Evolutionary conservation across 345 rosid species (phyloP), one percentile per base, ranked within the genome.

Genomic region (Excoecaria agallocha): DNA sequence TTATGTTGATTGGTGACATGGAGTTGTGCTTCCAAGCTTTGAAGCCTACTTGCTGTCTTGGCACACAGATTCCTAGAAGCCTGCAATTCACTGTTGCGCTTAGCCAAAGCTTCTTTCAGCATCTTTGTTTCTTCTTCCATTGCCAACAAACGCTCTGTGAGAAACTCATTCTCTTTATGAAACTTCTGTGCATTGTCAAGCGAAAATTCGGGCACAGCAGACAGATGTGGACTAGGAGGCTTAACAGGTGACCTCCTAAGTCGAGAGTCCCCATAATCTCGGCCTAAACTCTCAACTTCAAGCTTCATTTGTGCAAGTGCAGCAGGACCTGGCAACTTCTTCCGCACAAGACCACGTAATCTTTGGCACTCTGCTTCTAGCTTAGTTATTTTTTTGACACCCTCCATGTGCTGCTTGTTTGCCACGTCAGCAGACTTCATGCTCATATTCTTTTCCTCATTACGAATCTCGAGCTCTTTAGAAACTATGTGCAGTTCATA

Each of bases 41-140:
- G 98, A 74, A 95, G 92, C 84, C 81, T 89, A 84, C 87, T 84
- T 25, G 92, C 84, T 64, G 97, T 90, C 80, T 84, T 87, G 38
- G 96, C 96, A 80, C 97, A 95, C 66, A 90, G 84, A 71, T 91
- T 95, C 84, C 99, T 95, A 19, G 99, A 95, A 76, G 89, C 96
- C 79, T 83, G 94, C 74, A 95, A 84, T 79, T 95, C 99, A 37
- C 83, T 85, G 70, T 95, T 95, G 82, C 99, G 93, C 84, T 86
- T 89, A 19, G 98, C 93, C 84, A 95, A 82, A 69, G 96, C 97
- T 87, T 95, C 99, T 83, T 91, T 95, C 59, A 95, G 86, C 97
- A 93, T 90, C 92, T 95, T 95, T 66, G 94, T 93, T 76, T 95
- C 99, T 82, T 95, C 98, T 82, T 95, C 99, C 97, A 90, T 85